phyloP scores from a whole-genome alignment of 805 yeast genomes.

The Zygosaccharomyces bisporus region DNA sequence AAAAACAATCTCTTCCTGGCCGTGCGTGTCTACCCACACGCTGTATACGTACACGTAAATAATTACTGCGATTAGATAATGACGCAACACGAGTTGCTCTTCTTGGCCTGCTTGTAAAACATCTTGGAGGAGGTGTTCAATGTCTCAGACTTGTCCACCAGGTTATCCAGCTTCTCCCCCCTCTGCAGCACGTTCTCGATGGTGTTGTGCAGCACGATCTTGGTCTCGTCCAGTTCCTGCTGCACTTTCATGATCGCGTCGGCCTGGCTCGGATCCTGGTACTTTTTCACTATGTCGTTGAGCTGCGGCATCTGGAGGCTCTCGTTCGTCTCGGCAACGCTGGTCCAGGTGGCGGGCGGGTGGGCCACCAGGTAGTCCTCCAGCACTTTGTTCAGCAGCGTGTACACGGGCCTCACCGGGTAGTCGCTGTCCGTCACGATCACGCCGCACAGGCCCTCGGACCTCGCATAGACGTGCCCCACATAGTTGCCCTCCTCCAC shows the following conservation, averaged over 20 bases:
- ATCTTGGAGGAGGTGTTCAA: slow-evolving; percentile 81
- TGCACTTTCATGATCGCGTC: slow-evolving; percentile 96
- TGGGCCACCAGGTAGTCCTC: slow-evolving; percentile 86
- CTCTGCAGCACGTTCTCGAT: slow-evolving; percentile 91
- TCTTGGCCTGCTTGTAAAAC: slow-evolving; percentile 97
- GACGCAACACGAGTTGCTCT: slow-evolving; percentile 85
- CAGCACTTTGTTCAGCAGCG: slow-evolving; percentile 80
- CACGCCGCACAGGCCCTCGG: slow-evolving; percentile 90
- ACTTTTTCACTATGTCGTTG: slow-evolving; percentile 67
- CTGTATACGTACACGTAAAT: background rate
- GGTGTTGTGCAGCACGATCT: slow-evolving; percentile 92
- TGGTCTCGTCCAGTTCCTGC: slow-evolving; percentile 96
- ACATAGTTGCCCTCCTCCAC: slow-evolving; percentile 88
- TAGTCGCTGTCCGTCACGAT: slow-evolving; percentile 91
- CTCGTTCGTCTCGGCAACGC: slow-evolving; percentile 42
- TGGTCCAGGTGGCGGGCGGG: slow-evolving; percentile 69
- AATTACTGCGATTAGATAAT: slow-evolving; percentile 45
- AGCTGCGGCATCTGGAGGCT: slow-evolving; percentile 43
- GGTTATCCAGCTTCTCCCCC: slow-evolving; percentile 91
- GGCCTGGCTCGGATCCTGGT: slow-evolving; percentile 96
- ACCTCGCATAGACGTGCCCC: slow-evolving; percentile 86
- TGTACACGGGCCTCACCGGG: slow-evolving; percentile 95
- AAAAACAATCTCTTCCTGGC: too few species aligned
- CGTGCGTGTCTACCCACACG: too few species aligned
- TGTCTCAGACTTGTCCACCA: slow-evolving; percentile 94